These are phyloP conservation scores for Waltergamsia citrina DNA, from an alignment of 2,329 filamentous ascomycete species.

Conservation along the genomic window DNA sequence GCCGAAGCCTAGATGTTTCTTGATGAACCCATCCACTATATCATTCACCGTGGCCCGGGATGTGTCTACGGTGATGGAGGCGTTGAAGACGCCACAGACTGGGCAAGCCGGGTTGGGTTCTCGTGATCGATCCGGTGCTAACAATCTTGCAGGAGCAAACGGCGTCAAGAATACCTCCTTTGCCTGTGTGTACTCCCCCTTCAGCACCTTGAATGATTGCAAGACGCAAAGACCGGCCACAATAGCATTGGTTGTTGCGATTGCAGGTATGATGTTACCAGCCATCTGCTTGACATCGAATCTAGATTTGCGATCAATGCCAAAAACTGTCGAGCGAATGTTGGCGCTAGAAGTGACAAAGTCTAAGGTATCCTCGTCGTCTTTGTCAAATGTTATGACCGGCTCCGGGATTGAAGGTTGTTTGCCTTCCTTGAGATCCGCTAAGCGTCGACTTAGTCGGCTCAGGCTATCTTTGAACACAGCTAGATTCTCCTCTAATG, in stretches of 20 bases:
- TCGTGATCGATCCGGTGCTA: conserved; percentile 47
- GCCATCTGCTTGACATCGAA: conserved; percentile 99
- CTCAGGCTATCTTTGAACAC: conserved; percentile 81
- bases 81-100: conserved; percentile 69
- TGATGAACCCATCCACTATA: conserved; percentile 67
- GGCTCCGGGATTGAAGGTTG: conserved; percentile 40
- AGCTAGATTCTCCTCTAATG: conserved; percentile 69
- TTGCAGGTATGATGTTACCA: conserved; percentile 96
- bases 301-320: conserved; percentile 77
- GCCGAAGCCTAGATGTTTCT: conserved; percentile 62
- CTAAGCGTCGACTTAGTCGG: conserved; percentile 65
- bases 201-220: conserved; percentile 85
- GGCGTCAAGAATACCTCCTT: conserved; percentile 81
- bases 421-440: conserved; percentile 45
- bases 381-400: conserved; percentile 86
- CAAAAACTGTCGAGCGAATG: conserved; percentile 79
- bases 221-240: conserved; percentile 88
- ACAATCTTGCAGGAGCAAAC: conserved; percentile 45
- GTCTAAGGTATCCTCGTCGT: conserved; percentile 88
- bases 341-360: conserved; percentile 91
- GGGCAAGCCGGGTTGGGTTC: conserved; percentile 73
- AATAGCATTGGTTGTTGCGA: conserved; percentile 96
- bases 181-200: conserved; percentile 57
- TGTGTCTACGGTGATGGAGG: conserved; percentile 58
- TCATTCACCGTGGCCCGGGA: conserved; percentile 67